Conservation (phyloP, 306 rosid species). For the Echinosophora koreensis region DNA sequence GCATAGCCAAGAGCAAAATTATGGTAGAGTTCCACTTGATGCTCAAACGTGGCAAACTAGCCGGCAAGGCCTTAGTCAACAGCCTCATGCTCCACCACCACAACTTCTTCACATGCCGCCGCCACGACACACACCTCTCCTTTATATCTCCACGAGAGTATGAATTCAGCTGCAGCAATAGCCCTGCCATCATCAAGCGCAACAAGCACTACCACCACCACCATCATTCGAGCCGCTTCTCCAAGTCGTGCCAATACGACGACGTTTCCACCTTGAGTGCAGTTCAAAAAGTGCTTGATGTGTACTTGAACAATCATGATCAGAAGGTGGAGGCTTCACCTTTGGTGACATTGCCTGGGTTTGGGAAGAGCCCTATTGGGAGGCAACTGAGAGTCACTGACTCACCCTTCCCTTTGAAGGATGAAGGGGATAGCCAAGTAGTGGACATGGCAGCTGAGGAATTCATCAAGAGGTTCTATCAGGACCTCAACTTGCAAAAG, state of each 20-base stretch:
- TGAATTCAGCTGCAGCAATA: conserved; percentile 96
- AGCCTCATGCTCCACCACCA: conserved; percentile 62
- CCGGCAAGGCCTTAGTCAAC: conserved; percentile 66
- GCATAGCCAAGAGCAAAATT: conserved; percentile 75
- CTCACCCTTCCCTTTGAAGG: conserved; percentile 80
- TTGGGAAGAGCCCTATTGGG: conserved; percentile 78
- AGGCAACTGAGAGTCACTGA: conserved; percentile 84
- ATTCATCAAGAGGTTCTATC: conserved; percentile 79
- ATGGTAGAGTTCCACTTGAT: conserved; percentile 59
- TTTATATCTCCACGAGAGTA: conserved; percentile 75
- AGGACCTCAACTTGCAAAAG: conserved; percentile 64
- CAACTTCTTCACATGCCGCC: conserved; percentile 63
- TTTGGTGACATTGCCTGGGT: conserved; percentile 68
- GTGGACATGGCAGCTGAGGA: conserved; percentile 84
- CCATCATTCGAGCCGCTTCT: conserved; percentile 27
- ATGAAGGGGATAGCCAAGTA: conserved; percentile 69
- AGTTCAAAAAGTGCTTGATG: conserved; percentile 72
- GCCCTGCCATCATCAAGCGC: conserved; percentile 64
- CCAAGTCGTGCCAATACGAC: conserved; percentile 55
- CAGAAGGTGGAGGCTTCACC: conserved; percentile 62
- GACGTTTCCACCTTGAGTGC: conserved; percentile 62
- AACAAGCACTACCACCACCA: conserved; percentile 36
- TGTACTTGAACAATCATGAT: conserved; percentile 49
- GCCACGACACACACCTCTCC: conserved; percentile 56
- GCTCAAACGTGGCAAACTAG: conserved; percentile 77